These are phyloP conservation scores for Xerocomus potaroensis DNA, from an alignment of 768 basidiomycete species.

Conservation along the genomic window DNA sequence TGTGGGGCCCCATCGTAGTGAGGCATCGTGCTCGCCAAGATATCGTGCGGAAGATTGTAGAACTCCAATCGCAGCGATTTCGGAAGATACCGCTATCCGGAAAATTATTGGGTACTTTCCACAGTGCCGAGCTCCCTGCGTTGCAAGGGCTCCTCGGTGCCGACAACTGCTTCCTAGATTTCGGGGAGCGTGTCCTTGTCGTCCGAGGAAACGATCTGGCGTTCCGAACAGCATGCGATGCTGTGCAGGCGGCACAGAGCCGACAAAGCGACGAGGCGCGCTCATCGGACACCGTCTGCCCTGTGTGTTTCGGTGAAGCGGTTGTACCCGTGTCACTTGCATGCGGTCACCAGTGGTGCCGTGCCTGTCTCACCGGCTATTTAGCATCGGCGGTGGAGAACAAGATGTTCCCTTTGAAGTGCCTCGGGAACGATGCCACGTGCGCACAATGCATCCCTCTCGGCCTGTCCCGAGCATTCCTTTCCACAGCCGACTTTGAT, in stretches of 20 bases:
- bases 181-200: slow-evolving; percentile 37
- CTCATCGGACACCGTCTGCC: slow-evolving; percentile 41
- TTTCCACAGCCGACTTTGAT: slow-evolving; percentile 51
- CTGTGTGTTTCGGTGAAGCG: slow-evolving; percentile 64
- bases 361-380: slow-evolving; percentile 55
- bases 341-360: slow-evolving; percentile 72
- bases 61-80: slow-evolving; percentile 40
- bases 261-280: slow-evolving; percentile 27
- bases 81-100: slow-evolving; percentile 46
- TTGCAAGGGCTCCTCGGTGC: slow-evolving; percentile 49
- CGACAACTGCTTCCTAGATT: slow-evolving; percentile 54
- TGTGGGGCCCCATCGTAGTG: slow-evolving; percentile 47
- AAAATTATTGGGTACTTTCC: slow-evolving; percentile 42
- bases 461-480: slow-evolving; percentile 42
- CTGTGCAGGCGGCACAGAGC: slow-evolving; percentile 37
- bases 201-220: slow-evolving; percentile 52
- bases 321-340: slow-evolving; percentile 47
- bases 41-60: slow-evolving; percentile 45
- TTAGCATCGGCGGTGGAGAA: slow-evolving; percentile 53
- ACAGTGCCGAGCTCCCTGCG: slow-evolving; percentile 40
- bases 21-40: slow-evolving; percentile 40
- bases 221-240: slow-evolving; percentile 34
- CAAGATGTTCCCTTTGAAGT: slow-evolving; percentile 65
- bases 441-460: slow-evolving; percentile 59
- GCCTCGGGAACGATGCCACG: slow-evolving; percentile 59